Base-by-base conservation (phyloP, 805 yeast genomes). In the Komagataella kurtzmanii region DNA sequence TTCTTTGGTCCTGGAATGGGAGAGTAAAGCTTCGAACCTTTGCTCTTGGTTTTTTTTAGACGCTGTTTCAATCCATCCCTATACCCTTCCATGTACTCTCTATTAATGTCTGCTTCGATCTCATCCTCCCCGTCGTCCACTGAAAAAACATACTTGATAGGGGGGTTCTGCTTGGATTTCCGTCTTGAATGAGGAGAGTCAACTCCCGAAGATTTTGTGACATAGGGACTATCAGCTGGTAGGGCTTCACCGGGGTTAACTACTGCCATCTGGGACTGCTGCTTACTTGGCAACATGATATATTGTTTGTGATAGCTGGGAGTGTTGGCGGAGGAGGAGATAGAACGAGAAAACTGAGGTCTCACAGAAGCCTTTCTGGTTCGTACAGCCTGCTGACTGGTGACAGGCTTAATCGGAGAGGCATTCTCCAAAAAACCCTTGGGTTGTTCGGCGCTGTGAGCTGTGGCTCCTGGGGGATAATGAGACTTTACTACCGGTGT, bases 71-170 rank as follows among this genome's bases (percentile, higher is more conserved):
- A 60, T 0, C 90, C 93, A 64, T 84, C 93, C 46, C 75, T 75
- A 58, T 78, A 80, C 0, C 93, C 93, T 59, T 85, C 95, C 36
- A 80, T 58, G 59, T 85, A 86, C 55, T 79, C 77, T 21, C 79
- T 64, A 53, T 74, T 77, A 51, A 75, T 64, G 56, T 78, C 85
- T 17, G 76, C 78, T 54, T 79, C 84, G 17, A 81, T 73, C 55
- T 87, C 96, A 55, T 79, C 77, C 46, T 85, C 78, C 58, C 84
- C 88, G 63, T 88, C 96, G 61, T 88, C 96, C 0, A 87, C 95
- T 43, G 89, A 81, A 62, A 82, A 88, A 0, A 85, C 70, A 52
- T 67, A 68, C 51, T 61, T 63, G 2, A 65, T 52, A 3, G 65
- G 59, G 2, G 67, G 58, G 21, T 62, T 61, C 47, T 63, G 64